A percentile compares a stretch with the other conserved stretches of the same genome.
These are phyloP conservation scores for Trametes maxima DNA, from an alignment of 768 basidiomycete species.

Conservation along the genomic window DNA sequence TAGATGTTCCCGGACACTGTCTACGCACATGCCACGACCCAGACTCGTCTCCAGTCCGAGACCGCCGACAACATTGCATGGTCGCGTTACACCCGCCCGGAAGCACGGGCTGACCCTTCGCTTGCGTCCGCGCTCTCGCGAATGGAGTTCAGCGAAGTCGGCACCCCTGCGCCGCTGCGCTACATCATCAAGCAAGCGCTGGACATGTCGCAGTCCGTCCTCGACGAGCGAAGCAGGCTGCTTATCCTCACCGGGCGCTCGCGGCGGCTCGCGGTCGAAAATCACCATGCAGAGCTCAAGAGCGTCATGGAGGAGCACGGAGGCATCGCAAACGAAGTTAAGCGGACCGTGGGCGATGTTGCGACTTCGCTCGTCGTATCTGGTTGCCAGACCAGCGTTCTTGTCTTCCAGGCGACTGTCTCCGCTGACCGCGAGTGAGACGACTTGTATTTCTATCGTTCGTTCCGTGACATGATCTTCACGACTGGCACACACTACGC, in stretches of 20 bases:
- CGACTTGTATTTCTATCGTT: not conserved
- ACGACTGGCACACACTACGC: conserved; percentile 1
- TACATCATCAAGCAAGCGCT: conserved; percentile 49
- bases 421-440: conserved; percentile 2
- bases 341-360: conserved; percentile 85
- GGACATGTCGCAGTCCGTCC: conserved; percentile 19
- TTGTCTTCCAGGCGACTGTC: conserved; percentile 64
- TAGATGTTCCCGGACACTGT: conserved; percentile 64
- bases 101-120: conserved; percentile 10
- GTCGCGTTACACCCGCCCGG: conserved; percentile 55
- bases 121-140: conserved; percentile 48
- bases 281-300: conserved; percentile 72
- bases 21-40: conserved; percentile 64
- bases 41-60: conserved; percentile 72
- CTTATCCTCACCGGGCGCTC: conserved; percentile 76
- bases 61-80: conserved; percentile 84
- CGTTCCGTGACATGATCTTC: not conserved
- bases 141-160: conserved; percentile 61
- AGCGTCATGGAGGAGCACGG: conserved; percentile 60
- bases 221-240: conserved; percentile 41
- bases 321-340: conserved; percentile 59
- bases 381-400: conserved; percentile 56
- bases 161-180: conserved; percentile 62
- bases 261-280: conserved; percentile 69
- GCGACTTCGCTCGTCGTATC: conserved; percentile 74